A percentile compares a stretch with the other conserved stretches of the same genome.
phyloP scores from a whole-genome alignment of 2,329 filamentous ascomycete genomes.

The Stagonosporopsis rhizophila region DNA sequence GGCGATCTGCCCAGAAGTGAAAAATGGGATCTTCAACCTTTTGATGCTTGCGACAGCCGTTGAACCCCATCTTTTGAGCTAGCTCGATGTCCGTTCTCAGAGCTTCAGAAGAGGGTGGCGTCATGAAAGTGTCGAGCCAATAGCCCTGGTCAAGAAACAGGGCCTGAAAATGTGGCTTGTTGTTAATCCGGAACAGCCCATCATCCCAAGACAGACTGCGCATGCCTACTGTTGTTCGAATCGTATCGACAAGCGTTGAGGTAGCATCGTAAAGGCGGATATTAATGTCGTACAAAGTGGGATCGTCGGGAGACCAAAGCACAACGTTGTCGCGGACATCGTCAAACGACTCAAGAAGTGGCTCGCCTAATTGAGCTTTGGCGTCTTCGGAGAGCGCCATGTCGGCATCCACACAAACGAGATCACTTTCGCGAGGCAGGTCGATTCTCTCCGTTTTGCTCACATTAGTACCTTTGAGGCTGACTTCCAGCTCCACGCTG shows the following conservation, averaged over 20 bases:
- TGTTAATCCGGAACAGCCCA: conserved; percentile 66
- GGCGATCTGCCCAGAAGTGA: conserved; percentile 66
- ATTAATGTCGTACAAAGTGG: conserved; percentile 62
- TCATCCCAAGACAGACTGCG: conserved; percentile 67
- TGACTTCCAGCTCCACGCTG: conserved; percentile 62
- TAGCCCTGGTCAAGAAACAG: conserved; percentile 69
- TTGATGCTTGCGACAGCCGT: conserved; percentile 70
- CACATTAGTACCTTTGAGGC: conserved; percentile 58
- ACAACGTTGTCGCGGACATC: conserved; percentile 61
- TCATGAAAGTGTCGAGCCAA: conserved; percentile 68
- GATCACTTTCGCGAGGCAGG: conserved; percentile 60
- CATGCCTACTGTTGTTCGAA: conserved; percentile 68
- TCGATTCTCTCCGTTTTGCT: conserved; percentile 53
- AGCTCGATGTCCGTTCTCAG: conserved; percentile 41
- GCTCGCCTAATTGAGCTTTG: conserved; percentile 49
- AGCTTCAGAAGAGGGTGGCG: conserved; percentile 59
- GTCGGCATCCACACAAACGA: conserved; percentile 56
- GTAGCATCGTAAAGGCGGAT: conserved; percentile 59
- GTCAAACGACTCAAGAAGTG: conserved; percentile 20
- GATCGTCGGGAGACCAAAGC: conserved; percentile 67
- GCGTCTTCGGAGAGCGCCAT: conserved; percentile 58
- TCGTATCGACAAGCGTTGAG: conserved; percentile 59
- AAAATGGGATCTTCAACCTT: conserved; percentile 69
- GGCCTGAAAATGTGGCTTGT: conserved; percentile 66
- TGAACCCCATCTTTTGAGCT: conserved; percentile 62